These are phyloP conservation scores for Musa schizocarpa DNA, from an alignment of 176 grass and related monocot genomes.

Conservation along the genomic window DNA sequence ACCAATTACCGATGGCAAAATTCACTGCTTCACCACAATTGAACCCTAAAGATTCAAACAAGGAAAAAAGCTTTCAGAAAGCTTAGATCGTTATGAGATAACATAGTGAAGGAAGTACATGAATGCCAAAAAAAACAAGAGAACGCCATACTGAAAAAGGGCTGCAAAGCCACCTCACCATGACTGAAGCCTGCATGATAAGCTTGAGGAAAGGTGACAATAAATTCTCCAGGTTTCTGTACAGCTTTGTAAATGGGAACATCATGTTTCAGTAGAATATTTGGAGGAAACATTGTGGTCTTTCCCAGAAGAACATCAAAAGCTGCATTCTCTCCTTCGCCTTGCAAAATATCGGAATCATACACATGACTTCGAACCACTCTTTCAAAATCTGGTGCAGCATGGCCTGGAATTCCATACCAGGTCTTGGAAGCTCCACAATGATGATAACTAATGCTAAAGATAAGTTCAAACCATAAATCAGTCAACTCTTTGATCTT, in stretches of 20 bases:
- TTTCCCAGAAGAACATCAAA: slow-evolving; percentile 93
- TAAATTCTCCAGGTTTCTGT: slow-evolving; percentile 90
- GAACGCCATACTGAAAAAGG: not conserved
- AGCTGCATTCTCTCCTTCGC: slow-evolving; percentile 76
- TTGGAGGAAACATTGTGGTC: slow-evolving; percentile 97
- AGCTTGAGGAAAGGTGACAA: slow-evolving; percentile 86
- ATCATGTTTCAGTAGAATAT: slow-evolving; percentile 57
- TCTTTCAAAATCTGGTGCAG: slow-evolving; percentile 74
- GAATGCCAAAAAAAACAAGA: slow-evolving; percentile 3
- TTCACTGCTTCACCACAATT: slow-evolving; percentile 88
- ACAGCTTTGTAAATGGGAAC: slow-evolving; percentile 94
- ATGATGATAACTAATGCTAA: slow-evolving; percentile 97
- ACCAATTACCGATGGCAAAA: slow-evolving; percentile 69
- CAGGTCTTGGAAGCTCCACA: slow-evolving; percentile 94
- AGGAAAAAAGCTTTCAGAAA: slow-evolving; percentile 14
- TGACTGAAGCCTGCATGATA: slow-evolving; percentile 96
- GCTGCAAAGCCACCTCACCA: slow-evolving; percentile 37
- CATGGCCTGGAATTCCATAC: slow-evolving; percentile 95
- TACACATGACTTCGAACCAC: slow-evolving; percentile 66
- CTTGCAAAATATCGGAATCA: slow-evolving; percentile 63
- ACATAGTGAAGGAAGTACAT: no score
- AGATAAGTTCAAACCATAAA: not conserved
- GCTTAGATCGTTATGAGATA: not conserved
- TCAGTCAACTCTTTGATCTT: not conserved
- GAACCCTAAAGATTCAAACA: slow-evolving; percentile 50